Percentiles rank a stretch among this genome's conserved stretches.
These are phyloP conservation scores for Spiraea crenata DNA, from an alignment of 331 rosid genomes.

Conservation along the genomic window DNA sequence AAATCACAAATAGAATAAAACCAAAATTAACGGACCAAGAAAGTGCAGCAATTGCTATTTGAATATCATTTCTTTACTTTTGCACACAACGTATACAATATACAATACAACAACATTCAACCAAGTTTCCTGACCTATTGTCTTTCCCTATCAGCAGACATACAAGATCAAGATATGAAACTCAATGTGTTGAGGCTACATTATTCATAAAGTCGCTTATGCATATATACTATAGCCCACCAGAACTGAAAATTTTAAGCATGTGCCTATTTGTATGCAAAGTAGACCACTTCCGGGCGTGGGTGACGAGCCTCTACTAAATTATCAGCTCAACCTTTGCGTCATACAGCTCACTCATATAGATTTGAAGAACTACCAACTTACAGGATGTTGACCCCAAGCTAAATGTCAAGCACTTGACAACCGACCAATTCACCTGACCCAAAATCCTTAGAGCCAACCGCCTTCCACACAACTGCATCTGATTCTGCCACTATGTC, in stretches of 20 bases:
- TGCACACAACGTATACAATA: too few species aligned
- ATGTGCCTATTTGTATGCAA: too few species aligned
- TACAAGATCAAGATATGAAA: not conserved
- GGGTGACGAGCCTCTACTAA: not conserved
- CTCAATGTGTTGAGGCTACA: not conserved
- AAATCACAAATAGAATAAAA: not conserved
- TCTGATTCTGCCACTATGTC: constrained; percentile 56
- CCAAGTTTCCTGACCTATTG: not conserved
- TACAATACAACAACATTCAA: not conserved
- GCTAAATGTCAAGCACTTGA: constrained; percentile 79
- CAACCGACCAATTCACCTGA: constrained; percentile 80
- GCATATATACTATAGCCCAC: not conserved
- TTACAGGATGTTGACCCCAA: constrained; percentile 11
- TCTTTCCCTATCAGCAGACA: not conserved
- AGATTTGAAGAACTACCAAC: not conserved
- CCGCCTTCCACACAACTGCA: constrained; percentile 55
- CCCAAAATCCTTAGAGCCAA: constrained; percentile 62
- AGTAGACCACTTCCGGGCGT: too few species aligned
- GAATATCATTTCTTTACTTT: not conserved
- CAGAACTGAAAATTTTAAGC: not conserved
- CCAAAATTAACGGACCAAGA: not conserved
- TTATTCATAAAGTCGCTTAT: not conserved
- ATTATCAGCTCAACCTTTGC: not conserved
- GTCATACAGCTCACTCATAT: not conserved
- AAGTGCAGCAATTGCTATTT: not conserved